Base-by-base conservation (phyloP, 768 basidiomycete species). In the Epithele typhae region DNA sequence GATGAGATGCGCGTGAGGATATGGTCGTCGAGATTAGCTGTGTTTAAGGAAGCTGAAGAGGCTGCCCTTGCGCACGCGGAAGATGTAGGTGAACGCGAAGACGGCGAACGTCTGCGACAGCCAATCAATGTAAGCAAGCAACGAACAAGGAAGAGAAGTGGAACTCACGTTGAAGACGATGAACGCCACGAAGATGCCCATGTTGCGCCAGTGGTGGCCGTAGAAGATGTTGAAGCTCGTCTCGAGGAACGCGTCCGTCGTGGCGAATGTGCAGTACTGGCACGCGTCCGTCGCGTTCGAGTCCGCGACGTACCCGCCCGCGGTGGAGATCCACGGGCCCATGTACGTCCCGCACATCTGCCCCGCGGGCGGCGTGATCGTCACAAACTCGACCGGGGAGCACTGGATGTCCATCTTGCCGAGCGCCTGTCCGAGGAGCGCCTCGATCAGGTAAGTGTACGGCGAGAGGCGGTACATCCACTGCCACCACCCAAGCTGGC, bases 191-290 rank as follows among this genome's bases (percentile, higher is more conserved):
- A 80, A 57, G 36, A 79, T 52, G 5, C 74, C 76, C 27, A 76
- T 64, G 57, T 78, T 54, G 22, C 76, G 63, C 75, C 76, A 79
- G 30, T 63, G 64, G 40, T 74, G 63, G 49, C 66, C 49, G 49
- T 83, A 89, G 37, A 61, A 70, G 25, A 88, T 82, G 53, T 81
- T 83, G 65, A 89, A 85, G 51, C 56, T 67, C 8, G 54, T 50
- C 3, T 55, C 65, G 42, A 87, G 64, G 69, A 78, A 87, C 34
- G 72, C 60, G 59, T 89, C 82, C 0, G 84, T 79, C 0, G 72
- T 73, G n/a, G 68, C 59, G 30, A 72, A 68, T 3, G 79, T 63
- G 57, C 89, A 92, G 65, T 75, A 79, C 27, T 62, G 51, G 61
- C 81, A 82, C 14, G 53, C 54, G 4, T 58, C 57, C 2, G 64